Conservation (phyloP, 257 asterid genomes). For the Rehmannia glutinosa region DNA sequence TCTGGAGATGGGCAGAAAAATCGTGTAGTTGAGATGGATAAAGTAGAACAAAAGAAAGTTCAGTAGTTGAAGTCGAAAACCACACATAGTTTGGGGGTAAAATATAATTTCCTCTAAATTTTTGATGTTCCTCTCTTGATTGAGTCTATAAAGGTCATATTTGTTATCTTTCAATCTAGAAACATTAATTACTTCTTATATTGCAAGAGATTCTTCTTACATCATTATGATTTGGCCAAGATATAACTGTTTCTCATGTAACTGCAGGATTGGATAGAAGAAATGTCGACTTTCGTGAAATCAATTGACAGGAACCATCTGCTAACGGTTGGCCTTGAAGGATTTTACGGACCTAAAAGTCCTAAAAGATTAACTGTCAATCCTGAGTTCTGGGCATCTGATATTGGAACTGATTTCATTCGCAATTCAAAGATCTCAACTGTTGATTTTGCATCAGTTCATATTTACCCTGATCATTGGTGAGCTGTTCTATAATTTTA, state of each 20-base stretch:
- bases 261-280: conserved; percentile 97
- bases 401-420: conserved; percentile 86
- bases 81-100: too few species aligned
- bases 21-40: too few species aligned
- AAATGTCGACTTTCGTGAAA: conserved; percentile 84
- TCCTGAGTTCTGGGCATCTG: conserved; percentile 95
- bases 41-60: too few species aligned
- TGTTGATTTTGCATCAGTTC: conserved; percentile 92
- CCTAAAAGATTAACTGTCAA: conserved; percentile 69
- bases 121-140: too few species aligned
- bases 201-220: not conserved
- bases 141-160: not conserved
- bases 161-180: not conserved
- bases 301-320: conserved; percentile 85
- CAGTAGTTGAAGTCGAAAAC: too few species aligned
- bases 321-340: conserved; percentile 93
- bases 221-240: not conserved
- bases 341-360: conserved; percentile 91
- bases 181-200: not conserved
- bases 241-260: conserved; percentile 11
- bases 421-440: conserved; percentile 84
- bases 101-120: too few species aligned
- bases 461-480: conserved; percentile 98
- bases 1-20: too few species aligned
- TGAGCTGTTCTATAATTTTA: conserved; percentile 27